Percentiles rank a stretch among this genome's conserved stretches.
phyloP scores from a whole-genome alignment of 2,329 filamentous ascomycete species.

The Diaporthe sp. region DNA sequence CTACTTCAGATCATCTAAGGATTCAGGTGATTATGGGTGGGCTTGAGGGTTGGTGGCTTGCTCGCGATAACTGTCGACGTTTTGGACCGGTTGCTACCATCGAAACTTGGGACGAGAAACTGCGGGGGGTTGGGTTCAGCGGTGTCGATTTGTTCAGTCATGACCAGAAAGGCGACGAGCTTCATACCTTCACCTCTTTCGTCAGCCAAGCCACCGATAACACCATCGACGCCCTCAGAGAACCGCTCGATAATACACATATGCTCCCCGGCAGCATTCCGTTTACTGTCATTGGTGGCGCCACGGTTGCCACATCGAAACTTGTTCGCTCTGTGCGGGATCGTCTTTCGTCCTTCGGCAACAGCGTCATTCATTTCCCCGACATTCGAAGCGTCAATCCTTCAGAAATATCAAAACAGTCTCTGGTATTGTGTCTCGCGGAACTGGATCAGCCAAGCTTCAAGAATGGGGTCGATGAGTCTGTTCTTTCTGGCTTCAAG shows the following conservation, averaged over 20 bases:
- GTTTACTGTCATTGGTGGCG: not conserved
- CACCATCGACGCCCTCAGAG: not conserved
- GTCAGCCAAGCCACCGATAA: slow-evolving; percentile 14
- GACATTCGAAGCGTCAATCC: not conserved
- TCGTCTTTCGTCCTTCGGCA: not conserved
- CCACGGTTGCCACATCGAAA: not conserved
- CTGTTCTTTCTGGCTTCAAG: not conserved
- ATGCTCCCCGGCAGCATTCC: not conserved
- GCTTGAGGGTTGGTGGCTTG: slow-evolving; percentile 50
- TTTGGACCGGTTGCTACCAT: slow-evolving; percentile 46
- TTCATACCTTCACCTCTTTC: slow-evolving; percentile 28
- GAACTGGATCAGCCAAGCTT: not conserved
- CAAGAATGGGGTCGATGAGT: not conserved
- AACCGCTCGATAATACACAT: not conserved
- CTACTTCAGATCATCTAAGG: slow-evolving; percentile 46
- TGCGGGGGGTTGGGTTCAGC: slow-evolving; percentile 45
- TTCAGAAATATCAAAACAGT: not conserved
- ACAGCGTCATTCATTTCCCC: not conserved
- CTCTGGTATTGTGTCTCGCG: not conserved
- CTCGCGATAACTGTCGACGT: slow-evolving; percentile 46
- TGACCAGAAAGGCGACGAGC: slow-evolving; percentile 37
- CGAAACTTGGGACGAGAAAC: slow-evolving; percentile 45
- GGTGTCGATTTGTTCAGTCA: slow-evolving; percentile 46
- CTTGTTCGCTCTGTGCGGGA: not conserved
- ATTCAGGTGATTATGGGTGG: slow-evolving; percentile 48